These are phyloP conservation scores for Penicillium olsonii DNA, from an alignment of 2,329 filamentous ascomycete species.

Conservation along the genomic window DNA sequence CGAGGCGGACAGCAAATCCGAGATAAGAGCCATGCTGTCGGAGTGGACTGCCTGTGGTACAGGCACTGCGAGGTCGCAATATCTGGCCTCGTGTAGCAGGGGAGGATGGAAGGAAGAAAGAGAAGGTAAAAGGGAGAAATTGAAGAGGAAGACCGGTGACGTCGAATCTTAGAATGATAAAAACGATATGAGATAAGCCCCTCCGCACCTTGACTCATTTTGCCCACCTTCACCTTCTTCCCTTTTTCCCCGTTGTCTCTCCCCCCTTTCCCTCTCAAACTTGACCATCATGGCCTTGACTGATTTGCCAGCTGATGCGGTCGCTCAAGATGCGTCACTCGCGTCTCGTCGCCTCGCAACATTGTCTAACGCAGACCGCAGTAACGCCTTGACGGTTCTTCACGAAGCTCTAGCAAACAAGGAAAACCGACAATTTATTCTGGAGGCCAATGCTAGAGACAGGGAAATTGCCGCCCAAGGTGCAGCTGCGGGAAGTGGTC, in stretches of 20 bases:
- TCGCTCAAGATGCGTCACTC: conserved; percentile 74
- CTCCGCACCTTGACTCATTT: conserved; percentile 10
- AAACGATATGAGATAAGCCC: conserved; percentile 3
- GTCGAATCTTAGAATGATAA: not conserved
- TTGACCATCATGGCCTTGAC: conserved; percentile 76
- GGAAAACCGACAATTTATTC: conserved; percentile 69
- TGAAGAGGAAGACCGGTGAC: not conserved
- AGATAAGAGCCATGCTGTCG: conserved; percentile 14
- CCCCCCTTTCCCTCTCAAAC: not conserved
- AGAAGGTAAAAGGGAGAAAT: not conserved
- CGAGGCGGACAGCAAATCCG: conserved; percentile 17
- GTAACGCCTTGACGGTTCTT: conserved; percentile 80
- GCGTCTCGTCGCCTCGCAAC: conserved; percentile 83
- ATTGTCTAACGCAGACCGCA: conserved; percentile 73
- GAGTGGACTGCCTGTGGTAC: too few relatives aligned
- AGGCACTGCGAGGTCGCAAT: too few relatives aligned
- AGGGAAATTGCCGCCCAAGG: conserved; percentile 72
- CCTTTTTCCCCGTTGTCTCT: not conserved
- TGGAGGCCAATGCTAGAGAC: conserved; percentile 84
- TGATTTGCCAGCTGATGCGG: conserved; percentile 75
- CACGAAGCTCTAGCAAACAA: conserved; percentile 68
- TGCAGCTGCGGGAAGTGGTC: conserved; percentile 72
- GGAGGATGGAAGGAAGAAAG: not conserved
- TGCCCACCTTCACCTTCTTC: not conserved
- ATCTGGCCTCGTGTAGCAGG: too few relatives aligned